These are phyloP conservation scores for Septoria petroselini DNA, from an alignment of 2,329 filamentous ascomycete species.

Conservation along the genomic window DNA sequence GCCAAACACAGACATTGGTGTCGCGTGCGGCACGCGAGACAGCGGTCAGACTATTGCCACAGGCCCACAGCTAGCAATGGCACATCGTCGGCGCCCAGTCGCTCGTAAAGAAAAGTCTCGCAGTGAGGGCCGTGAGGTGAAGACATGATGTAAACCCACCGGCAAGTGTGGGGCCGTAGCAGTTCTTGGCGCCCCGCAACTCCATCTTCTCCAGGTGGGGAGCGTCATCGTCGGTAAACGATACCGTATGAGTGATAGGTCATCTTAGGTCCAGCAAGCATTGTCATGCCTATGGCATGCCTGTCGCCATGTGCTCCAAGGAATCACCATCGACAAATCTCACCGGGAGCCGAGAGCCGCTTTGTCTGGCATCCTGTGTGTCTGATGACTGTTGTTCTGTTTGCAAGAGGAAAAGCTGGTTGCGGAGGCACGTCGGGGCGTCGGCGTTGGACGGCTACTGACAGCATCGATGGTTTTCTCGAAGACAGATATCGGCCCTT, in stretches of 20 bases:
- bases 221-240: not conserved
- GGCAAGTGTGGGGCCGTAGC: too few species aligned
- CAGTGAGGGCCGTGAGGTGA: too few species aligned
- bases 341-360: not conserved
- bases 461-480: not conserved
- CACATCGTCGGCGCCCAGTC: not conserved
- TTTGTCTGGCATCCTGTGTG: not conserved
- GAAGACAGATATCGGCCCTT: not conserved
- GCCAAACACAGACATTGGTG: not conserved
- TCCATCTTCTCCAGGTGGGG: not conserved
- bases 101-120: not conserved
- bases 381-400: not conserved
- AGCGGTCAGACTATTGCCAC: not conserved
- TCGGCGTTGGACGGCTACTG: not conserved
- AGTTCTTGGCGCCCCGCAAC: not conserved
- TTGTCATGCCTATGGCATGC: too few species aligned
- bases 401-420: slow-evolving; percentile 4
- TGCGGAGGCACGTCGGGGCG: slow-evolving; percentile 3
- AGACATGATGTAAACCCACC: slow-evolving; percentile 7
- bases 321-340: too few species aligned
- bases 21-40: not conserved
- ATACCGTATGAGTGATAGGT: not conserved
- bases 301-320: too few species aligned
- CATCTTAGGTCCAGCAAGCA: not conserved
- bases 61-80: not conserved